These are phyloP conservation scores for Paramyrothecium sp. DNA, from an alignment of 2,329 filamentous ascomycete species.

Conservation along the genomic window DNA sequence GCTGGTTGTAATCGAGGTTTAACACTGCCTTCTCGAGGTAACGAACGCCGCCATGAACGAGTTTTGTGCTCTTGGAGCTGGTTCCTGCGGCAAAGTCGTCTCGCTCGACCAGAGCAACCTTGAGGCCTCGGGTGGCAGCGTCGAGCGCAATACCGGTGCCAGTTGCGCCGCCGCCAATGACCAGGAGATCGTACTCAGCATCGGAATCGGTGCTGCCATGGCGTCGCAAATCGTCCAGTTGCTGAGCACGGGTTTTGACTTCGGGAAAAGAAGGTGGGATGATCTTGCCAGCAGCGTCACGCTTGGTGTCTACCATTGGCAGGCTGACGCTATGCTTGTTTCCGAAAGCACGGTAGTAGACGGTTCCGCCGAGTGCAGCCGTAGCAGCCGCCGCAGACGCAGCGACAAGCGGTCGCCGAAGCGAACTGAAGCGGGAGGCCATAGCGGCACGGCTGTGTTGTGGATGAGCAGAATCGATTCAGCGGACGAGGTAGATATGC, in stretches of 20 bases:
- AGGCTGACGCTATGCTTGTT: conserved; percentile 27
- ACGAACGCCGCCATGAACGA: conserved; percentile 81
- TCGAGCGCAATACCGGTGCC: conserved; percentile 80
- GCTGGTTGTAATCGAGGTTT: conserved; percentile 83
- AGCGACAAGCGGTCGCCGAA: conserved; percentile 32
- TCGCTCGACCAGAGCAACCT: conserved; percentile 77
- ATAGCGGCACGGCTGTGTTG: conserved; percentile 17
- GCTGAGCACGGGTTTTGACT: conserved; percentile 31
- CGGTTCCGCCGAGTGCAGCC: conserved; percentile 24
- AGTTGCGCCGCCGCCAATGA: conserved; percentile 79
- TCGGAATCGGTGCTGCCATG: conserved; percentile 29
- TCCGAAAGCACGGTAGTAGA: conserved; percentile 24
- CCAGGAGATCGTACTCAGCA: conserved; percentile 70
- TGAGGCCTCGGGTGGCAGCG: conserved; percentile 74
- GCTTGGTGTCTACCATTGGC: conserved; percentile 31
- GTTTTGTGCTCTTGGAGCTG: conserved; percentile 83
- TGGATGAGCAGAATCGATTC: not conserved
- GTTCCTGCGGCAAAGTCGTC: conserved; percentile 83
- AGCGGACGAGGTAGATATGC: not conserved
- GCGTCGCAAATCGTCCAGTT: conserved; percentile 38
- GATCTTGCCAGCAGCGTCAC: conserved; percentile 34
- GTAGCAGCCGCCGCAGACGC: conserved; percentile 25
- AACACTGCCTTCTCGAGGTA: conserved; percentile 86
- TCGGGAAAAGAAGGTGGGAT: conserved; percentile 34
- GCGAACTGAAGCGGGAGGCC: conserved; percentile 30